These are phyloP conservation scores for Hanseniaspora jakobsenii DNA, from an alignment of 805 yeast genomes.

Conservation along the genomic window DNA sequence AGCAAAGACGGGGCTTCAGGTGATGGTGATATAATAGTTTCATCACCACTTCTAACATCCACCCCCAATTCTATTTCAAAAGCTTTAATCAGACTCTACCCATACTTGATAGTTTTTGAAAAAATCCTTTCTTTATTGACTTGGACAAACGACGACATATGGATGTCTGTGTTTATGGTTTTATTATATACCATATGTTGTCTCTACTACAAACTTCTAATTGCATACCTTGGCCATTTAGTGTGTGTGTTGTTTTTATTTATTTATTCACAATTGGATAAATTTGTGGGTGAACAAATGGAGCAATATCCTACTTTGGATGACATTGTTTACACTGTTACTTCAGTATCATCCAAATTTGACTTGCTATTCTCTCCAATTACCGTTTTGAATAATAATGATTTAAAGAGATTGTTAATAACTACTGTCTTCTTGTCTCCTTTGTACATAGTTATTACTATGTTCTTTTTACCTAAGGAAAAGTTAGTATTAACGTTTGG, in stretches of 20 bases:
- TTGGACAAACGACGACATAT: slow-evolving; percentile 81
- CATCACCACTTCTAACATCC: slow-evolving; percentile 72
- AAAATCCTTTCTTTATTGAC: slow-evolving; percentile 60
- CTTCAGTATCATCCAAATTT: slow-evolving; percentile 60
- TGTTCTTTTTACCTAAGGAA: slow-evolving; percentile 60
- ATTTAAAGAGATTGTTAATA: slow-evolving; percentile 64
- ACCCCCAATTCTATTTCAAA: slow-evolving; percentile 89
- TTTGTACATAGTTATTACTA: slow-evolving; percentile 56
- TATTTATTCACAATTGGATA: slow-evolving; percentile 47
- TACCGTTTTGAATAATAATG: slow-evolving; percentile 64
- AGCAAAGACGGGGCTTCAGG: not conserved
- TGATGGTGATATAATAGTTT: slow-evolving; percentile 20
- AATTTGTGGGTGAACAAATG: slow-evolving; percentile 46
- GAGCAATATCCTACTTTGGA: slow-evolving; percentile 69
- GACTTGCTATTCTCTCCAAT: slow-evolving; percentile 75
- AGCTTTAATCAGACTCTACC: slow-evolving; percentile 71
- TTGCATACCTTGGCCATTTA: slow-evolving; percentile 74
- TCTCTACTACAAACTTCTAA: slow-evolving; percentile 64
- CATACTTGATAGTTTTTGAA: slow-evolving; percentile 66
- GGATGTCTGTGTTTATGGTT: slow-evolving; percentile 51
- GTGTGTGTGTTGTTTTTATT: slow-evolving; percentile 51
- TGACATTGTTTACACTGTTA: slow-evolving; percentile 65
- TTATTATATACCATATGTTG: slow-evolving; percentile 45
- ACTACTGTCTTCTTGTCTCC: slow-evolving; percentile 84
- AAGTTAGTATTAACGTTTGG: slow-evolving; percentile 49